Percentiles rank a stretch among this genome's conserved stretches.
Evolutionary conservation across 108 stramenopile species (phyloP).

Genomic region (Cyclotella kingstonii): DNA sequence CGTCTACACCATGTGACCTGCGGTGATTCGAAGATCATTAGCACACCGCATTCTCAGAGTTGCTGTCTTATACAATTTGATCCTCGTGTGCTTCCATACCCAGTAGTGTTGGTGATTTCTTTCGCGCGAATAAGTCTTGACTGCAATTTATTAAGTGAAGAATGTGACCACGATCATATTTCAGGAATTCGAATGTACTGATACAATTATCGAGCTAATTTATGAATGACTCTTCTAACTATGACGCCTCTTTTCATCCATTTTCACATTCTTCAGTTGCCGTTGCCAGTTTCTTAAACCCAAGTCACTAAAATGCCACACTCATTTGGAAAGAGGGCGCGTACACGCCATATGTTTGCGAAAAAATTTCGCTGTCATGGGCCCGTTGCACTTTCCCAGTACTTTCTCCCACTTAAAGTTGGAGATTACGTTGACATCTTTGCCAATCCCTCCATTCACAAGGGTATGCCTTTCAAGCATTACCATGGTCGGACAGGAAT

Average conservation of each 20-base stretch:
- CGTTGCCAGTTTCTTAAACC: not conserved
- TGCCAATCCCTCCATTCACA: conserved; percentile 96
- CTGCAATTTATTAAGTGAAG: too few relatives aligned
- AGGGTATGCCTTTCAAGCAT: conserved; percentile 99
- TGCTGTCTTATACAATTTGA: too few relatives aligned
- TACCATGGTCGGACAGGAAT: conserved; percentile 99
- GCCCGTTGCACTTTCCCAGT: conserved; percentile 86
- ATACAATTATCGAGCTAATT: not conserved
- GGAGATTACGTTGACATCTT: conserved; percentile 99
- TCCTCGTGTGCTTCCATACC: too few relatives aligned
- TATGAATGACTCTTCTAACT: not conserved
- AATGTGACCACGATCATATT: too few relatives aligned
- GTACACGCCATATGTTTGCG: conserved; percentile 99
- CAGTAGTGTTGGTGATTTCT: too few relatives aligned
- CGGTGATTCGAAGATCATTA: too few relatives aligned
- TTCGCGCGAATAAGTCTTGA: too few relatives aligned
- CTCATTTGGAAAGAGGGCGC: conserved; percentile 95
- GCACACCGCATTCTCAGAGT: too few relatives aligned
- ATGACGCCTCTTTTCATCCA: not conserved
- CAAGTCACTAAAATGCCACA: conserved; percentile 91
- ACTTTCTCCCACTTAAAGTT: conserved; percentile 87
- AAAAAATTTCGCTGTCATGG: conserved; percentile 96
- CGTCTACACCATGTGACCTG: too few relatives aligned
- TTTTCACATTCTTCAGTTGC: conserved; percentile 1
- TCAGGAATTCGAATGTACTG: not conserved